Evolutionary conservation across 2,329 filamentous ascomycete genomes (phyloP).

Genomic region (Rugonectria rugulosa): DNA sequence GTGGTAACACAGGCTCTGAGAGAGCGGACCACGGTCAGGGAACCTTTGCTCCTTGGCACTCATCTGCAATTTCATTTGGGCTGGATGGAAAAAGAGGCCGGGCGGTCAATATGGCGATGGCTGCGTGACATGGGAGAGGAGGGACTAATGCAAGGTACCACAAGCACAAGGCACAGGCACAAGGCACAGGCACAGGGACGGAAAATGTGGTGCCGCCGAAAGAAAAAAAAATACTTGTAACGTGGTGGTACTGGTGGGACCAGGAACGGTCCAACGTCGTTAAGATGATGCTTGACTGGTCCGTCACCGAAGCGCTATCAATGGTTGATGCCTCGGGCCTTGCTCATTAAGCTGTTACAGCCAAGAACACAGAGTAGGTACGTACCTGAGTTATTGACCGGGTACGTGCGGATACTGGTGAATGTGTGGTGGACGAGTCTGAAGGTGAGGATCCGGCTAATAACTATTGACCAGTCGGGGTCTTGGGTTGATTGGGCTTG

Average conservation of each 20-base stretch:
- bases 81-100: constrained; percentile 4
- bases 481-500: constrained; percentile 12
- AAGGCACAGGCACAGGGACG: no score
- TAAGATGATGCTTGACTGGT: constrained; percentile 22
- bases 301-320: constrained; percentile 29
- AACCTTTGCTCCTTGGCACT: constrained; percentile 5
- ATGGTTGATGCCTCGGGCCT: constrained; percentile 18
- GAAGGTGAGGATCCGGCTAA: constrained; percentile 6
- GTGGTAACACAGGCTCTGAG: background rate
- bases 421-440: no score
- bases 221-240: constrained; percentile 25
- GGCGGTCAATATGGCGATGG: background rate
- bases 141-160: constrained; percentile 23
- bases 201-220: constrained; percentile 7
- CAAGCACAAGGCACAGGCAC: background rate
- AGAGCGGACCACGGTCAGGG: background rate
- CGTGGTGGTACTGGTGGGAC: no score
- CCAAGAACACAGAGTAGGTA: background rate
- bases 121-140: constrained; percentile 4
- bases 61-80: constrained; percentile 20
- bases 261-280: constrained; percentile 13
- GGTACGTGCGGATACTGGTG: no score
- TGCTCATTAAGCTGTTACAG: constrained; percentile 6
- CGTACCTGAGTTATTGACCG: background rate
- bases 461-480: background rate